These are phyloP conservation scores for Phytophthora citrophthora DNA, from an alignment of 352 stramenopile species.

Conservation along the genomic window DNA sequence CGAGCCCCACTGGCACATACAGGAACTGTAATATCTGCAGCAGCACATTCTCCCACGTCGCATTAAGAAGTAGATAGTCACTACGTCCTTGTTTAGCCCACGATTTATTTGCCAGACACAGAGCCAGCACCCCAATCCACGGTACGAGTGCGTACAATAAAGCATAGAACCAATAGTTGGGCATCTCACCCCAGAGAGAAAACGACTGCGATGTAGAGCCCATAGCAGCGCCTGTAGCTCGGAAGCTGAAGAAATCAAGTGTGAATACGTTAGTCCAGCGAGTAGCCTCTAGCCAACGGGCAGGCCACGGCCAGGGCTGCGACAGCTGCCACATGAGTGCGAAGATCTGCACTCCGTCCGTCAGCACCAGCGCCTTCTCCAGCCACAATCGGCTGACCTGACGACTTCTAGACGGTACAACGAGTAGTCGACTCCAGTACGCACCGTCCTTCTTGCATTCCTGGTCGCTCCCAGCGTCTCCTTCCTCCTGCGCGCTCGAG, in stretches of 20 bases:
- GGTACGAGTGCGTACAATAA: conserved; percentile 45
- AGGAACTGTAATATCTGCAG: conserved; percentile 54
- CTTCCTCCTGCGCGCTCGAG: conserved; percentile 9
- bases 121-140: conserved; percentile 7
- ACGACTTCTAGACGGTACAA: conserved; percentile 10
- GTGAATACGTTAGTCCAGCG: conserved; percentile 64
- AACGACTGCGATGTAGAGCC: conserved; percentile 60
- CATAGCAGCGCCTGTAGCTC: conserved; percentile 56
- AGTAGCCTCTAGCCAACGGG: conserved; percentile 54
- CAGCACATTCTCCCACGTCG: conserved; percentile 52
- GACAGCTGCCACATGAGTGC: conserved; percentile 79
- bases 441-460: conserved; percentile 2
- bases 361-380: conserved; percentile 56
- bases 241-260: conserved; percentile 63
- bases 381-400: conserved; percentile 62
- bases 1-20: conserved; percentile 67
- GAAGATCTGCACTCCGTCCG: conserved; percentile 65
- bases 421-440: conserved; percentile 18
- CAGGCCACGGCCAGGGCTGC: conserved; percentile 79
- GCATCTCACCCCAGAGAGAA: conserved; percentile 67
- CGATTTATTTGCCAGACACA: conserved; percentile 1
- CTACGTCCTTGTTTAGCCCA: conserved; percentile 28
- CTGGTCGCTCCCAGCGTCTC: not conserved
- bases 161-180: conserved; percentile 68
- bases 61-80: conserved; percentile 35